Conservation (phyloP, 768 basidiomycete species). For the Suillus tomentosus region DNA sequence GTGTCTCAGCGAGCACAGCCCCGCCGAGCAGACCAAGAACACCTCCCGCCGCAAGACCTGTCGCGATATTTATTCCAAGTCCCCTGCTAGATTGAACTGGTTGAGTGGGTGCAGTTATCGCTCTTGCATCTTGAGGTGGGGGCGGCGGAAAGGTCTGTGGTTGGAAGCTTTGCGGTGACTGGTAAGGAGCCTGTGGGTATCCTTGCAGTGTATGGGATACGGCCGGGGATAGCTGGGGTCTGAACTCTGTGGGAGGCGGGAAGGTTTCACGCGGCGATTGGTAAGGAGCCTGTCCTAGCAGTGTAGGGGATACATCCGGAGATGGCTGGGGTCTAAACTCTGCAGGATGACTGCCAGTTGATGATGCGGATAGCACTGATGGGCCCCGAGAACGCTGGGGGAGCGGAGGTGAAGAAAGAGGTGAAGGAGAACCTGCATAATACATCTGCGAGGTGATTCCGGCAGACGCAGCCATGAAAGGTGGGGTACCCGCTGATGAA, state of each 20-base stretch:
- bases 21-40: neutral
- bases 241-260: neutral
- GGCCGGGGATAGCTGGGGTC: neutral
- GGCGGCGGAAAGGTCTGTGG: neutral
- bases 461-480: too few species aligned
- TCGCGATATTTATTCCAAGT: neutral
- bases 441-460: neutral
- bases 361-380: neutral
- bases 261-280: neutral
- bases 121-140: neutral
- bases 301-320: neutral
- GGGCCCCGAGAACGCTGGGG: neutral
- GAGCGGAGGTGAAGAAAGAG: neutral
- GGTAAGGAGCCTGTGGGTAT: neutral
- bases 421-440: neutral
- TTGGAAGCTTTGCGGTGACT: neutral
- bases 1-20: slow-evolving; percentile 3
- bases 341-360: neutral
- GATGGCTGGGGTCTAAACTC: neutral
- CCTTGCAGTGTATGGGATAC: neutral
- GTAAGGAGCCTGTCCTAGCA: neutral
- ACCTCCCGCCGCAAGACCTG: neutral
- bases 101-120: neutral
- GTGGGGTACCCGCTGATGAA: neutral
- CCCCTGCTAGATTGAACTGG: slow-evolving; percentile 2